Evolutionary conservation across 768 basidiomycete genomes (phyloP).

Genomic region (Mycena alexandri): DNA sequence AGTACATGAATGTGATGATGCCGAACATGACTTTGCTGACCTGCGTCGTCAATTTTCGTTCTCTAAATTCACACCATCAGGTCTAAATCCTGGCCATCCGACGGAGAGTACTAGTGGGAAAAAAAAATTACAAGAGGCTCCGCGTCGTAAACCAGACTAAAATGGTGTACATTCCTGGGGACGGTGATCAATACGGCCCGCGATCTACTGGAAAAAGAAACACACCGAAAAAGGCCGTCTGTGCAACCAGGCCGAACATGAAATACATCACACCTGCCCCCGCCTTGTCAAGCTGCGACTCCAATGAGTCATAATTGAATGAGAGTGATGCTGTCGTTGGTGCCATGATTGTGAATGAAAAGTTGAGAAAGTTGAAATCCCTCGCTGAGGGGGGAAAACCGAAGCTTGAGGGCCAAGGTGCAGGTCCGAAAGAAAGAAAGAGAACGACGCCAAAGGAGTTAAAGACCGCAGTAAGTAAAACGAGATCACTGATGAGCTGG

Average conservation of each 20-base stretch:
- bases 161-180: conserved; percentile 29
- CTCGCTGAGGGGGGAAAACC: conserved; percentile 36
- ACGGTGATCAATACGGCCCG: background rate
- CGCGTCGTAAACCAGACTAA: conserved; percentile 31
- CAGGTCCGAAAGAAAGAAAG: conserved; percentile 25
- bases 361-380: conserved; percentile 5
- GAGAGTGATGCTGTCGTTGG: background rate
- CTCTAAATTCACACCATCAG: conserved; percentile 8
- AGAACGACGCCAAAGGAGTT: background rate
- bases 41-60: conserved; percentile 24
- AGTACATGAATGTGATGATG: conserved; percentile 23
- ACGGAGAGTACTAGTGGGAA: no score
- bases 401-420: background rate
- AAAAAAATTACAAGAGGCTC: conserved; percentile 29
- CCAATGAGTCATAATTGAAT: no score
- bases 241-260: conserved; percentile 20
- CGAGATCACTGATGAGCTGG: background rate
- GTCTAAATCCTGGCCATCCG: background rate
- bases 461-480: no score
- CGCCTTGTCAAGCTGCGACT: background rate
- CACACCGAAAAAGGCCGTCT: conserved; percentile 34
- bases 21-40: conserved; percentile 28
- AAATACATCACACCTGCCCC: conserved; percentile 4
- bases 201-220: background rate
- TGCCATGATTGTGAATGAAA: conserved; percentile 4